Conservation (phyloP, 345 rosid species). For the Aquilaria sinensis region DNA sequence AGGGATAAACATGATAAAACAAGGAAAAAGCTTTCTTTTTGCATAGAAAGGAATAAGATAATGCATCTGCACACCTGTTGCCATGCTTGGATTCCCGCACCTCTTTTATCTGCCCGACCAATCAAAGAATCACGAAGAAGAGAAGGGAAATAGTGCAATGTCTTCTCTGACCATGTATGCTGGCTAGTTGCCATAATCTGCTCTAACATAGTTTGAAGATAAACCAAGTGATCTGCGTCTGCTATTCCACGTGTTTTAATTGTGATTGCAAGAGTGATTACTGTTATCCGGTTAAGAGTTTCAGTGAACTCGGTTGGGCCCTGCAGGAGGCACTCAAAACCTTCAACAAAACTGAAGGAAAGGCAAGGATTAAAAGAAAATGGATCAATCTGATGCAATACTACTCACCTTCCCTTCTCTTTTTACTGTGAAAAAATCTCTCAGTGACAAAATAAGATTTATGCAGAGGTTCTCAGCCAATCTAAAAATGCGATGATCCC, state of each 20-base stretch:
- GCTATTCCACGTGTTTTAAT: slow-evolving; percentile 97
- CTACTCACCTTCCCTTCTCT: slow-evolving; percentile 85
- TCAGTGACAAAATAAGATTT: slow-evolving; percentile 79
- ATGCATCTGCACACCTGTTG: slow-evolving; percentile 47
- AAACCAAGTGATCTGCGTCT: slow-evolving; percentile 90
- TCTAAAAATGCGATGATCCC: slow-evolving; percentile 93
- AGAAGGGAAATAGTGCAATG: slow-evolving; percentile 72
- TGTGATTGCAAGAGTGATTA: slow-evolving; percentile 87
- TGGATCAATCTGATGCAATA: slow-evolving; percentile 6
- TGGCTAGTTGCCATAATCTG: slow-evolving; percentile 86
- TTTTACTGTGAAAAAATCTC: slow-evolving; percentile 87
- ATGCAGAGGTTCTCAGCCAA: slow-evolving; percentile 94
- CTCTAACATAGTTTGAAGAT: slow-evolving; percentile 86
- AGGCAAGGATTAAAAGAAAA: slow-evolving; percentile 4
- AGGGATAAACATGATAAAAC: too few species aligned
- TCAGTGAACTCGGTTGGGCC: slow-evolving; percentile 98
- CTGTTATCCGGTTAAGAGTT: slow-evolving; percentile 80
- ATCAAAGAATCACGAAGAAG: slow-evolving; percentile 69
- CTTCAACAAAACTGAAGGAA: slow-evolving; percentile 13
- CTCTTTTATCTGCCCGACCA: slow-evolving; percentile 65
- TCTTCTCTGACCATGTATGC: slow-evolving; percentile 96
- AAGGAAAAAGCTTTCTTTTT: too few species aligned
- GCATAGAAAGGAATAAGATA: not conserved
- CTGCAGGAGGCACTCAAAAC: slow-evolving; percentile 32
- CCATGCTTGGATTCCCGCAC: slow-evolving; percentile 74